Base-by-base conservation (phyloP, 805 yeast genomes). In the Wickerhamomyces chambardii region DNA sequence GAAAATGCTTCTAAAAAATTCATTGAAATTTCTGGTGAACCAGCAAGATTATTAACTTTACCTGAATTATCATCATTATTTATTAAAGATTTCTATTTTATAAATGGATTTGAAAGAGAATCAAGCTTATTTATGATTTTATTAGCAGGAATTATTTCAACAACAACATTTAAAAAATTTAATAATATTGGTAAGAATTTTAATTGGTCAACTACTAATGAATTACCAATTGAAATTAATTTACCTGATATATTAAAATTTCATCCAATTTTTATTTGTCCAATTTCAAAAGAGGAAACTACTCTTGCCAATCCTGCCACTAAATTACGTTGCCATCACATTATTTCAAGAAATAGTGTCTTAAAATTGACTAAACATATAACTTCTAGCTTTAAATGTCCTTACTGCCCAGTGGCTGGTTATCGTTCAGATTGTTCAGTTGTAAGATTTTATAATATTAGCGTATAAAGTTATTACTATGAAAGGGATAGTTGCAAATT, bases 221-320 rank as follows among this genome's bases (percentile, higher is more conserved):
- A 80, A 52, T 50, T 79, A 15, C 84, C 84, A 4, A 75, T 77
- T 35, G 82, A 73, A 42, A 68, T 76, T 16, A 63, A 63, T 22
- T 54, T 79, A 16, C 86, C 87, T 1, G 52, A 55, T 0, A 55
- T 56, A 17, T 52, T 76, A 33, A 48, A 50, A 29, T 77, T 68
- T 52, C 86, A 79, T 48, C 73, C 84, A 2, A 65, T 79, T 2
- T 79, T 78, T 48, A 79, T 79, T 4, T 79, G 87, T 48, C 87
- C 87, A 0, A 82, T 79, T 2, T 63, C 76, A 14, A 78, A 77
- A 48, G 81, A 76, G 41, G 84, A 78, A 47, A 78, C 84, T 1
- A 59, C 56, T 12, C 35, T 38, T 1, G 62, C 57, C 15, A 75
- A 77, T 44, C 84, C 83, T n/a, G 80, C 84, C 4, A 68, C 68